Base-by-base conservation (phyloP, 2,329 filamentous ascomycete species). In the Colletotrichum abscissum region DNA sequence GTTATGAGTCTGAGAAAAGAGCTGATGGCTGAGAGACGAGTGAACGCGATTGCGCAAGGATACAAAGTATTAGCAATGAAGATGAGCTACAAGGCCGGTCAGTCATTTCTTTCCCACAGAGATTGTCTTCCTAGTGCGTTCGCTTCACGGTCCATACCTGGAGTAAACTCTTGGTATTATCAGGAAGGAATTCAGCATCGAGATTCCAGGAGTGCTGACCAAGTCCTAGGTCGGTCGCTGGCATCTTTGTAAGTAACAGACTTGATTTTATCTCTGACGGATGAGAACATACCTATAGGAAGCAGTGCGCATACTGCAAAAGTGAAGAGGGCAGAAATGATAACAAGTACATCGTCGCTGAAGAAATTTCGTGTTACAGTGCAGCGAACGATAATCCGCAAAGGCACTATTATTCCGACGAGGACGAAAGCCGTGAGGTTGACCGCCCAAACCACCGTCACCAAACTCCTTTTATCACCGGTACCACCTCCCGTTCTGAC, bases 401-500 rank as follows among this genome's bases (percentile, higher is more conserved):
- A 26, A 8, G 57, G 68, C 9, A 74, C 68, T 19, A 67, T 4
- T 22, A 74, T 14, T 9, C 72, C 69, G 26, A 74, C 72, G 2
- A 74, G 52, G n/a, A 74, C 12, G 24, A 74, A 72, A 5, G 72
- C 67, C 9, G 72, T 72, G 12, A 74, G 52, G n/a, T 74, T 74
- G 8, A 74, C 57, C 1, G 63, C 69, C 72, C 72, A 74, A 33
- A 74, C 62, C 1, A 71, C 56, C 14, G 60, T 57, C 19, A 70
- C 67, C 60, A 73, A 8, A 26, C 33, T 73, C 5, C 55, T 24
- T n/a, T 56, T 60, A 22, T 62, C 62, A 2, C 14, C 12, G 3
- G 22, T 3, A 4, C 55, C 24, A 4, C 6, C 22, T 12, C 38
- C 35, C 33, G 22, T 65, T 1, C 26, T 24, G 5, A 26, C 42